A percentile compares a stretch with the other conserved stretches of the same genome.
Conservation (phyloP, 176 grass and related monocot species). For the Oryza nivara region DNA sequence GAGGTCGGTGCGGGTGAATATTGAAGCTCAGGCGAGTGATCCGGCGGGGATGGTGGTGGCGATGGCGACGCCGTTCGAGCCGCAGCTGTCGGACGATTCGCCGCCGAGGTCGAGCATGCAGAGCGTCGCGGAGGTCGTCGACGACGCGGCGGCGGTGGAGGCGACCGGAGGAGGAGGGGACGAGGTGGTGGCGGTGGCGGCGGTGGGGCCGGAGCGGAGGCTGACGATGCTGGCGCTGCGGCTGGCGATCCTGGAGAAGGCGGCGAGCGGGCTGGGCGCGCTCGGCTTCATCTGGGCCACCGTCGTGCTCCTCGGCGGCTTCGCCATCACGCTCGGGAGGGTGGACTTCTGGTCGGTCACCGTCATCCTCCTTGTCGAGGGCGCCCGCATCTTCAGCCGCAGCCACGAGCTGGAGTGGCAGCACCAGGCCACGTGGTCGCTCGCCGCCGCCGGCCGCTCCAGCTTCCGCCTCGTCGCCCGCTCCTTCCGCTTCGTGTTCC, state of each 20-base stretch:
- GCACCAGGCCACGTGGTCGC: constrained; percentile 83
- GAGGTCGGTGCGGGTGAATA: constrained; percentile 43
- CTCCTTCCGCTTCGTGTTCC: constrained; percentile 57
- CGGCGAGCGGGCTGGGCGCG: constrained; percentile 78
- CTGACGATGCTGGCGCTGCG: constrained; percentile 79
- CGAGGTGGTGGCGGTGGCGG: neutral
- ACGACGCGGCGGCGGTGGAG: neutral
- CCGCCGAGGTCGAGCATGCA: constrained; percentile 24
- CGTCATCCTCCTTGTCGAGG: constrained; percentile 75
- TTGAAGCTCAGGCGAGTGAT: constrained; percentile 53
- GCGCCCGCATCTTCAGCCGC: constrained; percentile 79
- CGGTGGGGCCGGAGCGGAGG: constrained; percentile 56
- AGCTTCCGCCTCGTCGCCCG: constrained; percentile 60
- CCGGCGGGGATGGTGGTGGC: neutral
- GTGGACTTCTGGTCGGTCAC: constrained; percentile 88
- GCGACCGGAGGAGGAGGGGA: neutral
- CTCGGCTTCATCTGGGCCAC: constrained; percentile 95
- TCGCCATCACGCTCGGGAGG: constrained; percentile 55
- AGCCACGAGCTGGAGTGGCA: constrained; percentile 98
- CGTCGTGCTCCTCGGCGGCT: constrained; percentile 84
- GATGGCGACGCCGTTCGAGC: constrained; percentile 63
- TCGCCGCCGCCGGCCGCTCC: constrained; percentile 50
- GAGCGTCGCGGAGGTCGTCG: neutral
- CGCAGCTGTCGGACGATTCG: constrained; percentile 49
- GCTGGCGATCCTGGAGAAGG: constrained; percentile 80